Evolutionary conservation across 2,329 filamentous ascomycete genomes (phyloP).

Genomic region (Leptodontidium sp.): DNA sequence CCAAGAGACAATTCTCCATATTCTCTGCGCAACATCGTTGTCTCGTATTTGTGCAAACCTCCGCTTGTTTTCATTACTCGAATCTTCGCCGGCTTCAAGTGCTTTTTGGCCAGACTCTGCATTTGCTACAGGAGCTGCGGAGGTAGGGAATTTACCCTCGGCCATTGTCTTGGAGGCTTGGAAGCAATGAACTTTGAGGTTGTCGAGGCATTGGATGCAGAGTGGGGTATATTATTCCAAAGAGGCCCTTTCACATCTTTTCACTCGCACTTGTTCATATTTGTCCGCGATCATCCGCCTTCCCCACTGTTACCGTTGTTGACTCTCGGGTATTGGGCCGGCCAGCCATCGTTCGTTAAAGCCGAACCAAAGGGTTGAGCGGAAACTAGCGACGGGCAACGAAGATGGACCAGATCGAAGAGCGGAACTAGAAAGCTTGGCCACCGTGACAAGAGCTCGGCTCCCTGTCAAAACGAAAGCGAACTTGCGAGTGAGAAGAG

Average conservation of each 20-base stretch:
- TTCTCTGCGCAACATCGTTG: conserved; percentile 29
- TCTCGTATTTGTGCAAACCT: conserved; percentile 32
- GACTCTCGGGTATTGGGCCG: conserved; percentile 9
- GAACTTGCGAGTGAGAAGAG: background rate
- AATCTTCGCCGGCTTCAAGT: conserved; percentile 7
- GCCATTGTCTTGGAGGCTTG: conserved; percentile 20
- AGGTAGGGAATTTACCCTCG: conserved; percentile 15
- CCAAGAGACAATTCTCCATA: conserved; percentile 56
- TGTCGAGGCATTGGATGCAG: conserved; percentile 13
- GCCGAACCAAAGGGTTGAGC: conserved; percentile 5
- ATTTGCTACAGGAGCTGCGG: background rate
- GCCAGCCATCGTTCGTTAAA: conserved; percentile 7
- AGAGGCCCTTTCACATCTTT: conserved; percentile 18
- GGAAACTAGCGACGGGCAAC: conserved; percentile 3
- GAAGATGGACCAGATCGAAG: conserved; percentile 13
- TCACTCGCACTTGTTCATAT: conserved; percentile 9
- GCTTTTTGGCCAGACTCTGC: conserved; percentile 9
- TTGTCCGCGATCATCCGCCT: conserved; percentile 9
- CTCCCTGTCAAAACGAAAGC: background rate
- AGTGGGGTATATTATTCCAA: conserved; percentile 5
- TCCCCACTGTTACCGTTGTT: conserved; percentile 18
- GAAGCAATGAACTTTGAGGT: background rate
- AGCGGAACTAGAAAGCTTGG: conserved; percentile 23
- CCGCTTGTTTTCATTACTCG: conserved; percentile 28
- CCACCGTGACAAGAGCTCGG: background rate